These are phyloP conservation scores for Rhododendron williamsianum DNA, from an alignment of 148 eudicot species.

Conservation along the genomic window DNA sequence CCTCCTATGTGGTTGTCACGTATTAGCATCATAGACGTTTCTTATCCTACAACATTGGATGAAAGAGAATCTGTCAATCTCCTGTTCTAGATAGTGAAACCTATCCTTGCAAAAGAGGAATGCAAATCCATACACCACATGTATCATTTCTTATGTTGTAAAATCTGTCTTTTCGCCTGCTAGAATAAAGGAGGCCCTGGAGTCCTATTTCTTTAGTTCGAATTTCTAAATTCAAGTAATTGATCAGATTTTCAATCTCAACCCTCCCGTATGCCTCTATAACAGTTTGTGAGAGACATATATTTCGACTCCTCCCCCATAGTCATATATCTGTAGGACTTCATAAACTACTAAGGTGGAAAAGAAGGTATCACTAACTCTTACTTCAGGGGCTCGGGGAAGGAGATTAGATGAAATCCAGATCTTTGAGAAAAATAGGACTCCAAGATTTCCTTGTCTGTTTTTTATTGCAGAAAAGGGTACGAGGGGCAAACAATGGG, in stretches of 20 bases:
- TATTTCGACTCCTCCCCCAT: background rate
- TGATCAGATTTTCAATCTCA: background rate
- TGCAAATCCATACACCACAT: background rate
- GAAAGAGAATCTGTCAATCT: background rate
- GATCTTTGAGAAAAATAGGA: background rate
- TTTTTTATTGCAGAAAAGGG: background rate
- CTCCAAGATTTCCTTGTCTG: background rate
- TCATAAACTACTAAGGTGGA: background rate
- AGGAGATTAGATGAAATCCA: background rate
- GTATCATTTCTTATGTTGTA: background rate
- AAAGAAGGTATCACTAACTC: background rate
- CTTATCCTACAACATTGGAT: background rate
- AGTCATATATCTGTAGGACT: no score
- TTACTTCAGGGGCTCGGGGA: background rate
- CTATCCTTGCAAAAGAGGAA: background rate
- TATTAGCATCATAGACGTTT: background rate
- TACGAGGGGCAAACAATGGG: background rate
- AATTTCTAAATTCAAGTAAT: background rate
- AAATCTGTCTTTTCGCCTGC: background rate
- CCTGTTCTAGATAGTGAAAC: background rate
- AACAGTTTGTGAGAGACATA: background rate
- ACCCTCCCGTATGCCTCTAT: background rate
- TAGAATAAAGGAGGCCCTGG: background rate
- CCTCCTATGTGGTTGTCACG: background rate
- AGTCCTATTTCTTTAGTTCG: background rate